Evolutionary conservation across 805 yeast species (phyloP).

Genomic region (Cyberlindnera mrakii): DNA sequence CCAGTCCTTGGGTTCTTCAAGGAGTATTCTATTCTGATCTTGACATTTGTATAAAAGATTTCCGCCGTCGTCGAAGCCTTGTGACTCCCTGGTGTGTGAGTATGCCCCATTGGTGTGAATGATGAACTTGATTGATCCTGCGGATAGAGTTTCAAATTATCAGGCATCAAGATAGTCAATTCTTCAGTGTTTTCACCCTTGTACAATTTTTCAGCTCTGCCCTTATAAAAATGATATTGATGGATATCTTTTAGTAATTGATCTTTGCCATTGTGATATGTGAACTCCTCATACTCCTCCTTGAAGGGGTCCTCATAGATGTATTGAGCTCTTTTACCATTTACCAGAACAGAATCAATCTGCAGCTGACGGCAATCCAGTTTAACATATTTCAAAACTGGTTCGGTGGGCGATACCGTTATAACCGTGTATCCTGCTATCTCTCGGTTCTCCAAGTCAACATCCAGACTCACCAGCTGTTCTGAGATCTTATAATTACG

Average conservation of each 20-base stretch:
- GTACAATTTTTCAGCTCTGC: conserved; percentile 46
- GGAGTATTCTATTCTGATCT: conserved; percentile 60
- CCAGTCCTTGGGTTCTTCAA: conserved; percentile 68
- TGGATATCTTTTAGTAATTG: conserved; percentile 23
- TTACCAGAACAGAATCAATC: conserved; percentile 59
- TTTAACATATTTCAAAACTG: conserved; percentile 49
- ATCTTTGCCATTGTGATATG: conserved; percentile 15
- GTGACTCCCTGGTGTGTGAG: conserved; percentile 33
- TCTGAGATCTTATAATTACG: conserved; percentile 66
- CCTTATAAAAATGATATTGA: conserved; percentile 56
- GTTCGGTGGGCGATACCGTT: conserved; percentile 66
- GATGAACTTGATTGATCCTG: conserved; percentile 41
- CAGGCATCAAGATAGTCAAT: conserved; percentile 57
- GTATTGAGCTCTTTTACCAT: conserved; percentile 51
- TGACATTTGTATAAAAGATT: conserved; percentile 64
- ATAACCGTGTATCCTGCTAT: conserved; percentile 77
- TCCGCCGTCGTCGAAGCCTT: conserved; percentile 25
- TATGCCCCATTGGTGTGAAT: conserved; percentile 31
- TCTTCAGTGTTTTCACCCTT: conserved; percentile 59
- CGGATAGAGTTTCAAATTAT: conserved; percentile 52
- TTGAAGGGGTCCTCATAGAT: conserved; percentile 48
- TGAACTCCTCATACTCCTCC: conserved; percentile 30
- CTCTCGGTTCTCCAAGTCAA: conserved; percentile 58
- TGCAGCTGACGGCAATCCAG: conserved; percentile 78
- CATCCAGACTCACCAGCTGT: conserved; percentile 75